These are phyloP conservation scores for Corylus avellana DNA, from an alignment of 306 rosid genomes.

Conservation along the genomic window DNA sequence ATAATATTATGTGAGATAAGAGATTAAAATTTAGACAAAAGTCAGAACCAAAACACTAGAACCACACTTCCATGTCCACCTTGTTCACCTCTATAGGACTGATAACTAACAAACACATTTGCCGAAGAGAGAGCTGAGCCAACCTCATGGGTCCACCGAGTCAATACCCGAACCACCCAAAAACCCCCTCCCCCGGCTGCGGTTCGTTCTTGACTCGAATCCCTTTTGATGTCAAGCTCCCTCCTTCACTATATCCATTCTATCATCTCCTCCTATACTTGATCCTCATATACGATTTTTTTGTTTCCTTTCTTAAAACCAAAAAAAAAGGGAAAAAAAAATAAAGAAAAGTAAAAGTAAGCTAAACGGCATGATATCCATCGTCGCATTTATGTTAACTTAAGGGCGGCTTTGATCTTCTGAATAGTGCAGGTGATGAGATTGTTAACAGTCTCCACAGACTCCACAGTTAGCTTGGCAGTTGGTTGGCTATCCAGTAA, in stretches of 20 bases:
- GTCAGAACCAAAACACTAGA: neutral
- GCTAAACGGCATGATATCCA: constrained; percentile 2
- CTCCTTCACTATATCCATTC: constrained; percentile 19
- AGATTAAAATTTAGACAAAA: neutral
- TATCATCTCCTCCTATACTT: constrained; percentile 21
- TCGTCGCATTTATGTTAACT: constrained; percentile 29
- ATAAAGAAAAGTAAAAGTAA: constrained; percentile 3
- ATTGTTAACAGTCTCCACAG: constrained; percentile 54
- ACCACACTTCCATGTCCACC: neutral
- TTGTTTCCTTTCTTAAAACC: neutral
- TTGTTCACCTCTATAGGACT: neutral
- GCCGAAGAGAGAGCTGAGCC: constrained; percentile 26
- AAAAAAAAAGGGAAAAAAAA: too few species aligned
- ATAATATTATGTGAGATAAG: neutral
- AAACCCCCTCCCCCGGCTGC: constrained; percentile 8
- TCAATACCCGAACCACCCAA: constrained; percentile 90
- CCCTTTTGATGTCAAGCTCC: constrained; percentile 45
- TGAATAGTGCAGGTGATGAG: constrained; percentile 63
- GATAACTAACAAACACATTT: constrained; percentile 3
- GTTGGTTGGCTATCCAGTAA: constrained; percentile 42
- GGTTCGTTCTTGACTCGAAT: constrained; percentile 98
- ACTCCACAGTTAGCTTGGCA: constrained; percentile 59
- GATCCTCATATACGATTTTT: neutral
- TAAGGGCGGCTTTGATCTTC: constrained; percentile 67
- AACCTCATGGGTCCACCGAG: constrained; percentile 48